phyloP scores from a whole-genome alignment of 129 eudicot genomes.

The Lactuca saligna region DNA sequence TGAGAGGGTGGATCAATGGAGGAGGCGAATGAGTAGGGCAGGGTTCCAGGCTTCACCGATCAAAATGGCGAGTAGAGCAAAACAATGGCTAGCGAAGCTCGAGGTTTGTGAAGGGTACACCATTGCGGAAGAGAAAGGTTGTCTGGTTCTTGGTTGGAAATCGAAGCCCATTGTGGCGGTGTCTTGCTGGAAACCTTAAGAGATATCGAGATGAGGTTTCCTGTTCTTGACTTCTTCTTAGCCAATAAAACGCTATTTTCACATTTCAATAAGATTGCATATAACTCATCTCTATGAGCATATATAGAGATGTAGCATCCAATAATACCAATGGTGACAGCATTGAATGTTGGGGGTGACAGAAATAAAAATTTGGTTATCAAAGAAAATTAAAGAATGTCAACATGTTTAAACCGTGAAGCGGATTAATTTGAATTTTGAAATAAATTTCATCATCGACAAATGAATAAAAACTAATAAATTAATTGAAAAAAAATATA shows the following conservation, averaged over 20 bases:
- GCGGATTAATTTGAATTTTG: background rate
- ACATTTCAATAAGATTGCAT: constrained; percentile 28
- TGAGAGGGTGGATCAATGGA: constrained; percentile 83
- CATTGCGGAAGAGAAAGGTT: constrained; percentile 71
- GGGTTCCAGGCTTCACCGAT: constrained; percentile 63
- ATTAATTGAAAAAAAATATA: too few species aligned
- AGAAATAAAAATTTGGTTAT: constrained; percentile 4
- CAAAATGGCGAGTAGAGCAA: constrained; percentile 47
- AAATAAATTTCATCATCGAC: too few species aligned
- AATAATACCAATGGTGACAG: constrained; percentile 10
- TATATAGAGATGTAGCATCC: constrained; percentile 33
- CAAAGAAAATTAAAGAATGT: background rate
- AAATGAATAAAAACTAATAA: background rate
- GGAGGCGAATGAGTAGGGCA: constrained; percentile 82
- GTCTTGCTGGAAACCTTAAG: constrained; percentile 87
- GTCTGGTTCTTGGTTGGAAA: constrained; percentile 78
- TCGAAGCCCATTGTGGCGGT: constrained; percentile 79
- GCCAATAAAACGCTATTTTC: constrained; percentile 17
- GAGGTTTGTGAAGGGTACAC: constrained; percentile 61
- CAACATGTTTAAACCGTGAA: background rate
- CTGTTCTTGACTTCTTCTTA: background rate
- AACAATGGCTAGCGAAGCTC: constrained; percentile 55
- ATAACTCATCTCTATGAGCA: constrained; percentile 20
- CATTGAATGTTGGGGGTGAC: constrained; percentile 22
- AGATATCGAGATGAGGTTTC: background rate